Evolutionary conservation across 176 grass and related monocot species (phyloP).

Genomic region (Oryza brachyantha): DNA sequence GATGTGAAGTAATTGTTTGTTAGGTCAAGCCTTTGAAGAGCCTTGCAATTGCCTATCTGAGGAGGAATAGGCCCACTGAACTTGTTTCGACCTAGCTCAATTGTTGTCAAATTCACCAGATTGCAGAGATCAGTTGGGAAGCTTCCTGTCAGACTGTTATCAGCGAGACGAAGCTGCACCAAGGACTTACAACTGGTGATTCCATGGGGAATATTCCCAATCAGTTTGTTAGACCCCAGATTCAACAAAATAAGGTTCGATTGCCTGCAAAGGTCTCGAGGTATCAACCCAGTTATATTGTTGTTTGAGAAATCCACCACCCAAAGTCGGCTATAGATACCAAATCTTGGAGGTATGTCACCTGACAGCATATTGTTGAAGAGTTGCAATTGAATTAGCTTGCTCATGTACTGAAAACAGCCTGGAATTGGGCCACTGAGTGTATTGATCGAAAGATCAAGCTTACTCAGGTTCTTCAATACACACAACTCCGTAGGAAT

Average conservation of each 20-base stretch:
- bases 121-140: slow-evolving; percentile 80
- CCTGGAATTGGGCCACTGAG: slow-evolving; percentile 73
- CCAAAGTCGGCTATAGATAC: slow-evolving; percentile 81
- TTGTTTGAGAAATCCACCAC: slow-evolving; percentile 97
- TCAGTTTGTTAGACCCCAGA: slow-evolving; percentile 72
- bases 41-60: slow-evolving; percentile 73
- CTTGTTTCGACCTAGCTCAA: slow-evolving; percentile 79
- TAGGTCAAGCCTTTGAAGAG: slow-evolving; percentile 77
- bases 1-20: slow-evolving; percentile 88
- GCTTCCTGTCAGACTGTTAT: slow-evolving; percentile 87
- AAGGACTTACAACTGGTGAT: slow-evolving; percentile 89
- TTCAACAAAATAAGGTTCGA: slow-evolving; percentile 96
- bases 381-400: slow-evolving; percentile 79
- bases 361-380: slow-evolving; percentile 83
- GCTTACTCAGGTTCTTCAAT: slow-evolving; percentile 77
- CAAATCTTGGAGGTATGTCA: slow-evolving; percentile 77
- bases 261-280: slow-evolving; percentile 70
- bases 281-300: slow-evolving; percentile 79
- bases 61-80: slow-evolving; percentile 88
- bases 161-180: slow-evolving; percentile 72
- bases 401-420: slow-evolving; percentile 81
- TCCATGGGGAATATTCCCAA: slow-evolving; percentile 77
- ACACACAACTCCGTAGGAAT: slow-evolving; percentile 71
- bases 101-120: slow-evolving; percentile 80
- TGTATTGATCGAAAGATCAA: slow-evolving; percentile 94